A percentile compares a stretch with the other conserved stretches of the same genome.
phyloP scores from a whole-genome alignment of 1,284 basidiomycete genomes.

The Ustilago lituana region DNA sequence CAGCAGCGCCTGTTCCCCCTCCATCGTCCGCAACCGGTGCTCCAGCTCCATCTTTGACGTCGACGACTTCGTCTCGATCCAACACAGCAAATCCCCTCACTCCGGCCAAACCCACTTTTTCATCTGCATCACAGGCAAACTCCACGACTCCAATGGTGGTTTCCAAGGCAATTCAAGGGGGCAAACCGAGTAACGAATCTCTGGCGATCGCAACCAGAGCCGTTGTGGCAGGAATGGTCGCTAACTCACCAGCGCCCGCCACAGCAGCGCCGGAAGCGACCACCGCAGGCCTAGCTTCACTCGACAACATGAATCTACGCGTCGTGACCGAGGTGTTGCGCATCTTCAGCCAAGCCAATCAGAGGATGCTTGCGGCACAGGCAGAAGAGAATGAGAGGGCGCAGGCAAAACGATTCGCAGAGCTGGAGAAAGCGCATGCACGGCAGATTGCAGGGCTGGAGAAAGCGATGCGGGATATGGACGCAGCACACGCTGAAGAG shows the following conservation, averaged over 20 bases:
- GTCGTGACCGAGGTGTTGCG: slow-evolving; percentile 31
- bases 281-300: slow-evolving; percentile 4
- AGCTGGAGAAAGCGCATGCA: not conserved
- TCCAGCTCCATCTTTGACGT: not conserved
- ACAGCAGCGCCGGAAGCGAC: not conserved
- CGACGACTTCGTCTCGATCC: too few species aligned
- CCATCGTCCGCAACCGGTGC: too few species aligned
- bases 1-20: too few species aligned
- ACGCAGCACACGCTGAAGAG: too few species aligned
- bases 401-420: slow-evolving; percentile 3
- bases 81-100: too few species aligned
- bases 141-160: not conserved
- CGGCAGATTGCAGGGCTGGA: too few species aligned
- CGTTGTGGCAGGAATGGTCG: slow-evolving; percentile 2
- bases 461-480: too few species aligned
- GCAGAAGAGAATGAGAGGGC: not conserved
- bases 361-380: slow-evolving; percentile 3
- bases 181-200: not conserved
- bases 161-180: not conserved
- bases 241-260: not conserved
- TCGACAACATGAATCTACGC: slow-evolving; percentile 14
- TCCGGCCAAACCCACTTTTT: too few species aligned
- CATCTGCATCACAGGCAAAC: not conserved
- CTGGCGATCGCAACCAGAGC: slow-evolving; percentile 6
- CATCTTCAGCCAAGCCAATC: slow-evolving; percentile 24